Base-by-base conservation (phyloP, 108 stramenopile species). In the Chaetoceros tenuissimus region DNA sequence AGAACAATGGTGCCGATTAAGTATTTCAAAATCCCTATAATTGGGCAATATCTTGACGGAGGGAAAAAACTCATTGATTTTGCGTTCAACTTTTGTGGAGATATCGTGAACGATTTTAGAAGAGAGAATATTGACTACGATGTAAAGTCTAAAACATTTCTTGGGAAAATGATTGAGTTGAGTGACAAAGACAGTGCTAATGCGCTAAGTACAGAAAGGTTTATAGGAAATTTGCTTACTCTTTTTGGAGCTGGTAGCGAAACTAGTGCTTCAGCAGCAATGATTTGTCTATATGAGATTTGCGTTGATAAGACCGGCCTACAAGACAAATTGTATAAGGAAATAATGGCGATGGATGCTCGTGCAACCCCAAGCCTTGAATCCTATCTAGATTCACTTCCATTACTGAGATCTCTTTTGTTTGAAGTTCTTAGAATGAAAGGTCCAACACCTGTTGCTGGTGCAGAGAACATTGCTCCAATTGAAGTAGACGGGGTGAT, bases 21-120 rank as follows among this genome's bases (percentile, higher is more conserved):
- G 16, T 70, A 59, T 50, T 70, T 62, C 63, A 63, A 59, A 1
- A 64, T 63, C 8, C 69, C 69, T 23, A 0, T 70, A 24, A 64
- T 70, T 58, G 69, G 69, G 25, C 55, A 64, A 34, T 58, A 64
- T 31, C 34, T 70, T 3, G 69, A 70, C 47, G 69, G 69, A 3
- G 29, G 16, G 3, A 49, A 56, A 22, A 19, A 3, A 20, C 24
- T 2, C 57, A 58, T 1, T 17, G 3, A 57, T 40, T 8, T 22
- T 57, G 45, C 45, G 20, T 27, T 64, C 10, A 28, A 48, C 1
- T 8, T 43, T 30, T 19, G 46, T 27, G 57, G 13, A 51, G 30
- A 24, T 22, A 60, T 24, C 5, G 3, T 24, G 5, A 28, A 28
- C 23, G 57, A 16, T 3, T 24, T 21, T 7, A 5, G 23, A 22